Evolutionary conservation across 306 rosid species (phyloP).

Genomic region (Nissolia schottii): DNA sequence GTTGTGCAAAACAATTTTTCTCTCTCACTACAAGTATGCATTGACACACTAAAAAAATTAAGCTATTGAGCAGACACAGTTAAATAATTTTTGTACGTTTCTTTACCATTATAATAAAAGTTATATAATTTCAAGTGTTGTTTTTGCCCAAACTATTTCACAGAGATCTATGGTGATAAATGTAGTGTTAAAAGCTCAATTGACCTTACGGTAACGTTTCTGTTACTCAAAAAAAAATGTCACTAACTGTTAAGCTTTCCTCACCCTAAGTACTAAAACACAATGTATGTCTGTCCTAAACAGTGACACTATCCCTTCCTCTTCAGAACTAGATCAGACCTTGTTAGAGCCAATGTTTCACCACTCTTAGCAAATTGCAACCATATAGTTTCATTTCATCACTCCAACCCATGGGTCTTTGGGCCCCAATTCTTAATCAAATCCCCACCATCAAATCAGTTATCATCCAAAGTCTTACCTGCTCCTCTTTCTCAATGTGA

Average conservation of each 20-base stretch:
- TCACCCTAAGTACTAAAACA: neutral
- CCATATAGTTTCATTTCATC: conserved; percentile 20
- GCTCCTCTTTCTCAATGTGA: conserved; percentile 25
- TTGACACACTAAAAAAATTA: no score
- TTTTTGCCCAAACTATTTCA: neutral
- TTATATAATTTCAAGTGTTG: no score
- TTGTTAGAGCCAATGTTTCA: conserved; percentile 20
- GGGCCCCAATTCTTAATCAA: conserved; percentile 15
- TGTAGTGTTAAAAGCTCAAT: neutral
- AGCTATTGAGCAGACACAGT: no score
- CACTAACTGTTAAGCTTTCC: neutral
- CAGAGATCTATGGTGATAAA: neutral
- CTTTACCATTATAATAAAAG: no score
- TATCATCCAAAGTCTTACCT: conserved; percentile 48
- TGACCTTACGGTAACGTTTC: neutral
- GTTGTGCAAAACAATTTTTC: no score
- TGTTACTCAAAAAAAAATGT: conserved; percentile 19
- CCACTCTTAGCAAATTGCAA: conserved; percentile 23
- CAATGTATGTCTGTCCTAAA: neutral
- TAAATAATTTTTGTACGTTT: no score
- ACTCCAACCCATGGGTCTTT: neutral
- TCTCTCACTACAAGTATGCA: no score
- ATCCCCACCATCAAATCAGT: conserved; percentile 37
- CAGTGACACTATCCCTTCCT: neutral
- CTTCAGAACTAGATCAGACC: conserved; percentile 11